Conservation (phyloP, 768 basidiomycete genomes). For the Tulasnella calospora region DNA sequence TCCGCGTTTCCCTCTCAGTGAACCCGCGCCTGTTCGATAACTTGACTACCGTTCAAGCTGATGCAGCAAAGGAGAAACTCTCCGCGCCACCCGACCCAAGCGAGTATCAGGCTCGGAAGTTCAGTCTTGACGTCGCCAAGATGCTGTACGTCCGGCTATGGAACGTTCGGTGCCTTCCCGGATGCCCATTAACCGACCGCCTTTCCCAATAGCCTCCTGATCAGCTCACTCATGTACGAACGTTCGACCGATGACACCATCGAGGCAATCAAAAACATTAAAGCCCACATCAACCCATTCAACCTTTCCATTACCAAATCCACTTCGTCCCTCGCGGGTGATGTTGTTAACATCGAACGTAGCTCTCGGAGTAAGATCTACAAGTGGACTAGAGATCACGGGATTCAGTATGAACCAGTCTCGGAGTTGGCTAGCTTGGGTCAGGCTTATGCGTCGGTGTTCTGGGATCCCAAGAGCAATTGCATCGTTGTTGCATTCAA, state of each 20-base stretch:
- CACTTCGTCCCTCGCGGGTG: neutral
- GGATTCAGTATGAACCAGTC: conserved; percentile 23
- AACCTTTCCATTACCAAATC: neutral
- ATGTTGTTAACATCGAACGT: neutral
- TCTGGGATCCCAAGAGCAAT: conserved; percentile 26
- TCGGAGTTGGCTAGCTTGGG: conserved; percentile 25
- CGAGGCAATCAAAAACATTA: neutral
- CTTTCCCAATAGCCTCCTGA: conserved; percentile 16
- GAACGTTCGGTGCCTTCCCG: too few relatives aligned
- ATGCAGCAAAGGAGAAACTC: conserved; percentile 25
- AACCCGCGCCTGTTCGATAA: conserved; percentile 24
- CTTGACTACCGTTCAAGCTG: conserved; percentile 11
- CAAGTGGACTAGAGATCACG: neutral
- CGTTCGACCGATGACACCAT: neutral
- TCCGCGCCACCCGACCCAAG: neutral
- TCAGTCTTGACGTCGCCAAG: conserved; percentile 25
- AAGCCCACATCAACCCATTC: neutral
- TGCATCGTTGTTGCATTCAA: conserved; percentile 30
- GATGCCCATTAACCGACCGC: neutral
- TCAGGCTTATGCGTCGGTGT: conserved; percentile 26
- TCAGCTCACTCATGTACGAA: conserved; percentile 25
- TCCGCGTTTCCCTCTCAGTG: neutral
- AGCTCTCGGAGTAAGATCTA: conserved; percentile 7
- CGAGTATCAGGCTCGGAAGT: neutral
- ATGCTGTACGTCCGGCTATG: conserved; percentile 15